Percentiles rank a stretch among this genome's conserved stretches.
These are phyloP conservation scores for Dipteronia sinensis DNA, from an alignment of 345 rosid genomes.

Conservation along the genomic window DNA sequence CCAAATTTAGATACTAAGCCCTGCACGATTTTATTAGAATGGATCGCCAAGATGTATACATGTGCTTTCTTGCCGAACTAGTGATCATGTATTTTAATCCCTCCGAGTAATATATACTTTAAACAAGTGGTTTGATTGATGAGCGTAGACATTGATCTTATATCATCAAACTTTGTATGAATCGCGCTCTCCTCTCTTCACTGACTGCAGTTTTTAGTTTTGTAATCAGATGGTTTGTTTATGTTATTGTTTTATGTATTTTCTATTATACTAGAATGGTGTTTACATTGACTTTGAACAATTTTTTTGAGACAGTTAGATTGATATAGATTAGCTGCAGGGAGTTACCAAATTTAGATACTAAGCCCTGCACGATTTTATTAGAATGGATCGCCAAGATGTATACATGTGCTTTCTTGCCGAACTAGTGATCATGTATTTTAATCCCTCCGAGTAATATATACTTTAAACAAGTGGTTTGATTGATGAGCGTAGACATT, in stretches of 20 bases:
- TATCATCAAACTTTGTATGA: background rate
- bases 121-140: background rate
- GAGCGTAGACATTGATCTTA: background rate
- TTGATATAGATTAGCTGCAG: background rate
- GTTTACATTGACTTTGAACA: background rate
- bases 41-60: too few relatives aligned
- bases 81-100: background rate
- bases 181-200: background rate
- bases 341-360: too few relatives aligned
- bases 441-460: too few relatives aligned
- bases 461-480: background rate
- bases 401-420: too few relatives aligned
- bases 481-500: background rate
- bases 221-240: background rate
- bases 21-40: too few relatives aligned
- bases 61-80: background rate
- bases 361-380: too few relatives aligned
- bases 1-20: too few relatives aligned
- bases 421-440: background rate
- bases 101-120: too few relatives aligned
- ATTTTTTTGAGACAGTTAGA: too few relatives aligned
- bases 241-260: background rate
- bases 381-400: too few relatives aligned
- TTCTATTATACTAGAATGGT: background rate
- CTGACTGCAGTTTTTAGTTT: background rate